Percentiles rank a stretch among this genome's conserved stretches.
Evolutionary conservation across 208 protist species (phyloP).

Genomic region (Leishmania mexicana): DNA sequence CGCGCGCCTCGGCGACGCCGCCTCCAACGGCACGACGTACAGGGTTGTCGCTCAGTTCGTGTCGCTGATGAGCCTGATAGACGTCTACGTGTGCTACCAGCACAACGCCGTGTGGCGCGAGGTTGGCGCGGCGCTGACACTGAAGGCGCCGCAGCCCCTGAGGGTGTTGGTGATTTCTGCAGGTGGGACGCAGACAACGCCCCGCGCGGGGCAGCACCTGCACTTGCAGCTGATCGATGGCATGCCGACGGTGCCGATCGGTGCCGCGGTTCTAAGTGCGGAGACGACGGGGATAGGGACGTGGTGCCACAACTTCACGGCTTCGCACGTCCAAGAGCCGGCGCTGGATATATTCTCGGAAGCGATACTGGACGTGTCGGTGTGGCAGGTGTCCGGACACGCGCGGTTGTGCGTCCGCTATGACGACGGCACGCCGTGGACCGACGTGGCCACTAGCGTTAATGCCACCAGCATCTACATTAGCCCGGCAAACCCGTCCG

Average conservation of each 20-base stretch:
- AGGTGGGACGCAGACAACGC: constrained; percentile 23
- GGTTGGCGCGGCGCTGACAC: constrained; percentile 53
- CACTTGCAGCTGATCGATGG: constrained; percentile 46
- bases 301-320: constrained; percentile 92
- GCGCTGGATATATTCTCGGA: constrained; percentile 42
- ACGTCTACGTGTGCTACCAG: constrained; percentile 72
- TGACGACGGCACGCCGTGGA: constrained; percentile 42
- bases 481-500: constrained; percentile 54
- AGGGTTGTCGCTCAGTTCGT: constrained; percentile 77
- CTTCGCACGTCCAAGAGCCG: constrained; percentile 53
- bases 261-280: constrained; percentile 51
- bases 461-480: constrained; percentile 42
- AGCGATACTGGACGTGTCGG: constrained; percentile 56
- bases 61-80: constrained; percentile 11
- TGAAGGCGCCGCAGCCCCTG: constrained; percentile 34
- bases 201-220: constrained; percentile 81
- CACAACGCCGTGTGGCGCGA: constrained; percentile 58
- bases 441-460: constrained; percentile 62
- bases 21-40: constrained; percentile 39
- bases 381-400: constrained; percentile 65
- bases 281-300: constrained; percentile 38
- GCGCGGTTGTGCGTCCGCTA: constrained; percentile 65
- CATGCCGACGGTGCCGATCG: constrained; percentile 3
- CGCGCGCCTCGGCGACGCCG: constrained; percentile 39
- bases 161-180: constrained; percentile 38